Conservation (phyloP, 108 stramenopile genomes). For the Fistulifera pelliculosa region DNA sequence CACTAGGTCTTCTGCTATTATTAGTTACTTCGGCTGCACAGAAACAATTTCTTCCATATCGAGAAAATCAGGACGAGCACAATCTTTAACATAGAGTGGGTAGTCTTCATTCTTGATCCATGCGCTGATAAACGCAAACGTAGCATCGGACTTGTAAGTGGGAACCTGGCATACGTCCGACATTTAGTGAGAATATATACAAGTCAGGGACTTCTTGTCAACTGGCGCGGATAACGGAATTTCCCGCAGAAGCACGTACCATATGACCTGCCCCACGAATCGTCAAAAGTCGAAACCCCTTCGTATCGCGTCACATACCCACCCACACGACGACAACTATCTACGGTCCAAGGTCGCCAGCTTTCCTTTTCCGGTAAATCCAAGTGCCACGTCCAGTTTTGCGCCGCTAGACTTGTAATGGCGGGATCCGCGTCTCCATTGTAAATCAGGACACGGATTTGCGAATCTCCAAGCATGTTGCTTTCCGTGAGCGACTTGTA, state of each 20-base stretch:
- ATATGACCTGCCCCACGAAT: constrained; percentile 67
- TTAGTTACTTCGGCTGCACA: too few species aligned
- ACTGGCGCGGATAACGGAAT: too few species aligned
- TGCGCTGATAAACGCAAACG: constrained; percentile 39
- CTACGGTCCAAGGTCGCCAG: constrained; percentile 70
- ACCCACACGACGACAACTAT: constrained; percentile 53
- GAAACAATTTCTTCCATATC: neutral
- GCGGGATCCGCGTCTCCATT: constrained; percentile 80
- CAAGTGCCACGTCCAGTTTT: constrained; percentile 55
- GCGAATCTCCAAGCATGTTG: constrained; percentile 12
- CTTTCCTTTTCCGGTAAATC: constrained; percentile 33
- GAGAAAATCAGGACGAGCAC: neutral
- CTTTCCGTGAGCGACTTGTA: constrained; percentile 9
- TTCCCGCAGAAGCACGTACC: constrained; percentile 7
- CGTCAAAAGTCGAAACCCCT: constrained; percentile 61
- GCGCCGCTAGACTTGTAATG: constrained; percentile 55
- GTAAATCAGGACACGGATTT: constrained; percentile 53
- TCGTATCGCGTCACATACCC: constrained; percentile 74
- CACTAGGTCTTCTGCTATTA: too few species aligned
- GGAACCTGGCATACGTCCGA: too few species aligned
- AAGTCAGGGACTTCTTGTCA: too few species aligned
- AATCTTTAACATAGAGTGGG: constrained; percentile 30
- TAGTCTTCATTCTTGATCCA: constrained; percentile 47
- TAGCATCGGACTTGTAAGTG: constrained; percentile 53
- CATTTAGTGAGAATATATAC: too few species aligned